A percentile compares a stretch with the other conserved stretches of the same genome.
Conservation (phyloP, 768 basidiomycete genomes). For the Trametes gibbosa region DNA sequence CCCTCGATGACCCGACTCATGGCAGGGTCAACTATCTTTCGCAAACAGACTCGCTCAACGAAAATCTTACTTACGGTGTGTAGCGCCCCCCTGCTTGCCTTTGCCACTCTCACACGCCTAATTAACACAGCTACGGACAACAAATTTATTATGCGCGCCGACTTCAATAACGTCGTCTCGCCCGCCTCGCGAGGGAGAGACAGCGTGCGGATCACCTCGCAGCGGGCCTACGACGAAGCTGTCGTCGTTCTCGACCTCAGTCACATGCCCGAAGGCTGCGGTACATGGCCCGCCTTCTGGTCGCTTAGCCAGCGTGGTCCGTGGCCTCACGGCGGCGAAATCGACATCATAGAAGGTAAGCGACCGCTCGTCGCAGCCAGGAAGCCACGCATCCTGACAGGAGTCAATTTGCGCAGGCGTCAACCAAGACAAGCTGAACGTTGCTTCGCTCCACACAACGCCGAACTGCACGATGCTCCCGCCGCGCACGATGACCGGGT, state of each 20-base stretch:
- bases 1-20: constrained; percentile 57
- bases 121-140: constrained; percentile 32
- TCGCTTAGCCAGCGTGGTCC: constrained; percentile 46
- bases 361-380: not conserved
- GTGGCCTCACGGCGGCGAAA: constrained; percentile 63
- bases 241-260: constrained; percentile 49
- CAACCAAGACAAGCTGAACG: constrained; percentile 43
- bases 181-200: constrained; percentile 47
- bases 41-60: constrained; percentile 36
- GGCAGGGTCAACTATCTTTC: constrained; percentile 62
- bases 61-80: constrained; percentile 49
- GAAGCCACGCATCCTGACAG: not conserved
- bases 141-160: constrained; percentile 59
- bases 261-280: constrained; percentile 62
- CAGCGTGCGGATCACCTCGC: constrained; percentile 53
- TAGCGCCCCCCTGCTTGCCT: not conserved
- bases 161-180: constrained; percentile 38
- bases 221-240: constrained; percentile 42
- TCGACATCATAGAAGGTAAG: constrained; percentile 58
- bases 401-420: constrained; percentile 38
- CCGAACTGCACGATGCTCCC: constrained; percentile 46
- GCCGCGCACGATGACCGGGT: constrained; percentile 47
- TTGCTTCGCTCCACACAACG: constrained; percentile 54
- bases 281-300: constrained; percentile 68
- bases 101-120: not conserved